Conservation (phyloP, 129 eudicot species). For the Pulicaria dysenterica region DNA sequence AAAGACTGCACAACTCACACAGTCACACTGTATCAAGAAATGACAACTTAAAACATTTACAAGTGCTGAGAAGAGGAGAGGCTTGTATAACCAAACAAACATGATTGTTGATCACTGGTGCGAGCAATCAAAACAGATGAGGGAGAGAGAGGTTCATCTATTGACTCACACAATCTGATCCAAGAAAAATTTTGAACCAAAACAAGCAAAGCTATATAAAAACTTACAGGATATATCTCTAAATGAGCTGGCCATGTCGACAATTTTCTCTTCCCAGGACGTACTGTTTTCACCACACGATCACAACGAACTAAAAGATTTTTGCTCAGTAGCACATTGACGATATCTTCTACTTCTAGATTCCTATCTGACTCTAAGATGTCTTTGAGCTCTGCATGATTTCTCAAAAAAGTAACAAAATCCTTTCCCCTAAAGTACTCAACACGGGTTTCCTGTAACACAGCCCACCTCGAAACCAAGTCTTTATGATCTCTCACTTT, state of each 20-base stretch:
- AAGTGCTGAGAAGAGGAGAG: too few species aligned
- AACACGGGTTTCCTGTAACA: slow-evolving; percentile 96
- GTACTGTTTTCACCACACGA: slow-evolving; percentile 95
- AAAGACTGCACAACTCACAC: too few species aligned
- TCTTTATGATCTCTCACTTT: slow-evolving; percentile 93
- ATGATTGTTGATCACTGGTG: background rate
- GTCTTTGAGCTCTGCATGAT: slow-evolving; percentile 86
- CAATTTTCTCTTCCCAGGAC: slow-evolving; percentile 93
- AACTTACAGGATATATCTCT: slow-evolving; percentile 87
- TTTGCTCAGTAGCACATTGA: slow-evolving; percentile 66
- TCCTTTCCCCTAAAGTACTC: slow-evolving; percentile 98
- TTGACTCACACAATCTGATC: background rate
- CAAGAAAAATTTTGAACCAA: background rate
- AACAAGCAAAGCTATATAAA: background rate
- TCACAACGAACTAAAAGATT: slow-evolving; percentile 94
- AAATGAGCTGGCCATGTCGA: slow-evolving; percentile 99
- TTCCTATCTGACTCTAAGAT: slow-evolving; percentile 74
- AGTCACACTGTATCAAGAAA: too few species aligned
- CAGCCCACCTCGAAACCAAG: slow-evolving; percentile 98
- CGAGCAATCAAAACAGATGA: background rate
- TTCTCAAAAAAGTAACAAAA: slow-evolving; percentile 80
- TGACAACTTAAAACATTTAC: too few species aligned
- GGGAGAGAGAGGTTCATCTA: too few species aligned
- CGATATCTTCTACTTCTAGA: slow-evolving; percentile 89
- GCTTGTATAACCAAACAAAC: too few species aligned